A percentile compares a stretch with the other conserved stretches of the same genome.
These are phyloP conservation scores for Wolfiporia cocos DNA, from an alignment of 1,284 basidiomycete species.

Conservation along the genomic window DNA sequence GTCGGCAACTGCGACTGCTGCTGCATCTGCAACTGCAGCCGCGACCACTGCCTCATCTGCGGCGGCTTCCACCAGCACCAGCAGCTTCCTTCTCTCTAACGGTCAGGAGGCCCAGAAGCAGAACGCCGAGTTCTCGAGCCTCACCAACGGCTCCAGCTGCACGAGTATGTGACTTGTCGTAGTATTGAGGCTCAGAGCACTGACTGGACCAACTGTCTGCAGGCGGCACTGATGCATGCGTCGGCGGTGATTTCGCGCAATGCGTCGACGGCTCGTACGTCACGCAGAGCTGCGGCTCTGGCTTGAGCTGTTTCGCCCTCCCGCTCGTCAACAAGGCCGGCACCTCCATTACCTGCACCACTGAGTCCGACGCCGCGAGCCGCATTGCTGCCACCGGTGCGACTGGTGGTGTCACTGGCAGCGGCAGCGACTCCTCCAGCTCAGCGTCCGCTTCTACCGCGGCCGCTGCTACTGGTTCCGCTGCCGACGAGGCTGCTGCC, in stretches of 20 bases:
- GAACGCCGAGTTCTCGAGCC: slow-evolving; percentile 41
- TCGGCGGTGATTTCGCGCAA: slow-evolving; percentile 32
- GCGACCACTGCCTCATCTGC: slow-evolving; percentile 16
- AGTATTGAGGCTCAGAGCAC: background rate
- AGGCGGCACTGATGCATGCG: slow-evolving; percentile 17
- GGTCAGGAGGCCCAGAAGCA: slow-evolving; percentile 43
- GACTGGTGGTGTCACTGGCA: slow-evolving; percentile 36
- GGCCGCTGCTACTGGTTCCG: slow-evolving; percentile 2
- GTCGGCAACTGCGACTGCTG: slow-evolving; percentile 5
- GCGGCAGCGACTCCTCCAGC: background rate
- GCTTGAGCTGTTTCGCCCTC: slow-evolving; percentile 41
- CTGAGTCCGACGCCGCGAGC: slow-evolving; percentile 31
- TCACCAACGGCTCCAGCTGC: slow-evolving; percentile 36
- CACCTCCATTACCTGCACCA: slow-evolving; percentile 42
- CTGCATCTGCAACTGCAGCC: slow-evolving; percentile 16
- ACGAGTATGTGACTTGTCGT: slow-evolving; percentile 17
- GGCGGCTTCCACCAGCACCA: slow-evolving; percentile 11
- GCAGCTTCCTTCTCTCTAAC: slow-evolving; percentile 35
- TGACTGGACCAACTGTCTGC: background rate
- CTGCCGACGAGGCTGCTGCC: background rate
- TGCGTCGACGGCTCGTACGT: slow-evolving; percentile 31
- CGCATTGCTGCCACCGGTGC: slow-evolving; percentile 42
- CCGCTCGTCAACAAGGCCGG: slow-evolving; percentile 47
- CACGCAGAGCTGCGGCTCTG: slow-evolving; percentile 33
- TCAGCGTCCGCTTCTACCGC: slow-evolving; percentile 7